Conservation (phyloP, 139 green algal genomes). For the Picochlorum costavermella region DNA sequence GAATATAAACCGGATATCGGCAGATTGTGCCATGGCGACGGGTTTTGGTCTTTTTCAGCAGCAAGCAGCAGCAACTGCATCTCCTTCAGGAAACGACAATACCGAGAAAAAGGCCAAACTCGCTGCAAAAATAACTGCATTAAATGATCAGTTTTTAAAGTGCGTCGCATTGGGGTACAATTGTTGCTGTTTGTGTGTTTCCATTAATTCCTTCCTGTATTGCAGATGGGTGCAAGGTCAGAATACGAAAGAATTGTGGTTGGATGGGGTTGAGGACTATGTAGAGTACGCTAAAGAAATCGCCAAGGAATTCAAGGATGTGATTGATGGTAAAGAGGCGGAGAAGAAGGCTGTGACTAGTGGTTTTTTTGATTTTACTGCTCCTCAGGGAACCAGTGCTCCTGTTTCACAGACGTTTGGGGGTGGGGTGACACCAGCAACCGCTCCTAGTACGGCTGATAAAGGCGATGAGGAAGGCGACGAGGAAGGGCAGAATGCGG, state of each 20-base stretch:
- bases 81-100: neutral
- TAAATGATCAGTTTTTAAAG: slow-evolving; percentile 32
- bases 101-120: slow-evolving; percentile 17
- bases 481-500: neutral
- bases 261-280: slow-evolving; percentile 39
- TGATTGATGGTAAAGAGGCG: slow-evolving; percentile 18
- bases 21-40: too few species aligned
- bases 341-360: neutral
- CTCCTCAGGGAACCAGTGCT: neutral
- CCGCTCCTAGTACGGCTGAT: slow-evolving; percentile 8
- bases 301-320: slow-evolving; percentile 37
- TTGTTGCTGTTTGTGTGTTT: neutral
- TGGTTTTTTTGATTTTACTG: neutral
- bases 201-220: neutral
- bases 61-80: too few species aligned
- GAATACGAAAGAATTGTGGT: slow-evolving; percentile 32
- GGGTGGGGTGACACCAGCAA: neutral
- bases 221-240: slow-evolving; percentile 30
- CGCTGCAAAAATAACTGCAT: slow-evolving; percentile 9
- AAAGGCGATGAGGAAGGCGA: slow-evolving; percentile 1
- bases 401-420: neutral
- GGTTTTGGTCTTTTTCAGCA: too few species aligned
- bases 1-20: too few species aligned
- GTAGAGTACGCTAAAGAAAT: slow-evolving; percentile 32
- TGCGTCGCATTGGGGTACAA: neutral